Evolutionary conservation across 1,139 yeast species (phyloP), one percentile per base, ranked within the genome.

Genomic region (Blastobotrys buckinghamii): DNA sequence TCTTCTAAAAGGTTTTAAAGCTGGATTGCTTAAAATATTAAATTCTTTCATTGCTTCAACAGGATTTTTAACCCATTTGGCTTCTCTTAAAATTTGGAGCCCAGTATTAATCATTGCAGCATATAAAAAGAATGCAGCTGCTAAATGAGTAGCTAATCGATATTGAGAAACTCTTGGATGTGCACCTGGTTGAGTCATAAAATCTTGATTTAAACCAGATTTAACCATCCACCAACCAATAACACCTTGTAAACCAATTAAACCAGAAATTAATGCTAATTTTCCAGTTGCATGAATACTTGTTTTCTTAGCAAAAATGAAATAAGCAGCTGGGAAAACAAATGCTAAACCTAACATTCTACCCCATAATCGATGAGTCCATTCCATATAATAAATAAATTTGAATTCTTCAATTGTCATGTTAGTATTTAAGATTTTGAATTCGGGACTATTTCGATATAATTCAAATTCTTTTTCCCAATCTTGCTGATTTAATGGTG

Each of bases 181-280:
- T 0, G 96, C 82, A 42, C 78, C 84, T 63, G 96, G 78, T 59
- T 85, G 95, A 30, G 78, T 78, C 50, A 94, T 71, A 60, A 84
- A 83, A 46, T 84, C 77, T 63, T 85, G 84, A 63, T 90, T 95
- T 54, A 94, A 76, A 39, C 99, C 99, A 6, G 96, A 87, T 60
- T 85, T 82, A 50, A 94, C 98, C 99, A 94, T 94, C 99, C 99
- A 94, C 98, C 98, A 94, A 35, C 98, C 98, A 59, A 94, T 84
- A 48, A 83, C 84, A 43, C 98, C 98, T 72, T 94, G 98, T 42
- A 94, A 71, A 12, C 96, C 98, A 51, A 94, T 74, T 48, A 92
- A 71, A 0, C 77, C 81, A 38, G 95, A 78, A 45, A 94, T 77
- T 1, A 86, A 84, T 24, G 85, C 67, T 17, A 92, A 73, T 54